Evolutionary conservation across 768 basidiomycete species (phyloP).

Genomic region (Suillus alpinus): DNA sequence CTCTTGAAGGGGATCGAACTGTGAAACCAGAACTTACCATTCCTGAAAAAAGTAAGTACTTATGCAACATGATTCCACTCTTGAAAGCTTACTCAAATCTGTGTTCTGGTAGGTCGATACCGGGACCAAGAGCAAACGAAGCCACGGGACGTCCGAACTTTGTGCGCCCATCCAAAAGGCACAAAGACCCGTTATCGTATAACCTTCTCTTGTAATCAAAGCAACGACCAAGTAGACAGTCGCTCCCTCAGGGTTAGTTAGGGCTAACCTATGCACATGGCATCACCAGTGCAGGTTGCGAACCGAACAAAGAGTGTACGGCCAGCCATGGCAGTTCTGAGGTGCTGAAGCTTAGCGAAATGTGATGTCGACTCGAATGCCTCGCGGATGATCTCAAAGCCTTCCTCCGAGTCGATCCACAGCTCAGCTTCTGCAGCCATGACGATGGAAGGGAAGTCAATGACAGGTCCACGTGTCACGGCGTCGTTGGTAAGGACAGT

Average conservation of each 20-base stretch:
- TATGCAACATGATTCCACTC: not conserved
- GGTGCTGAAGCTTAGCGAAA: conserved; percentile 80
- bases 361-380: conserved; percentile 95
- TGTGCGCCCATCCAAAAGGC: conserved; percentile 67
- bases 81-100: conserved; percentile 59
- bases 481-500: conserved; percentile 90
- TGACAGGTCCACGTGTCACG: conserved; percentile 99
- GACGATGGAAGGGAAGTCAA: conserved; percentile 84
- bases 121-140: conserved; percentile 62
- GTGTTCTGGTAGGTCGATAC: conserved; percentile 59
- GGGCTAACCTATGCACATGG: conserved; percentile 99
- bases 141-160: conserved; percentile 67
- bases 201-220: conserved; percentile 65
- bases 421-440: conserved; percentile 81
- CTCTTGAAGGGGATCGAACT: conserved; percentile 59
- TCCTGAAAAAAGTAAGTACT: conserved; percentile 38
- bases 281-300: conserved; percentile 92
- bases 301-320: conserved; percentile 92
- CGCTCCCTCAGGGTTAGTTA: no score
- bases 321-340: conserved; percentile 91
- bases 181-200: conserved; percentile 60
- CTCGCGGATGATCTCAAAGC: conserved; percentile 68
- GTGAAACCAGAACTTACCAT: conserved; percentile 67
- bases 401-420: conserved; percentile 85
- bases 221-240: conserved; percentile 63